Evolutionary conservation across 805 yeast species (phyloP).

Genomic region (Wickerhamomyces queroliae): DNA sequence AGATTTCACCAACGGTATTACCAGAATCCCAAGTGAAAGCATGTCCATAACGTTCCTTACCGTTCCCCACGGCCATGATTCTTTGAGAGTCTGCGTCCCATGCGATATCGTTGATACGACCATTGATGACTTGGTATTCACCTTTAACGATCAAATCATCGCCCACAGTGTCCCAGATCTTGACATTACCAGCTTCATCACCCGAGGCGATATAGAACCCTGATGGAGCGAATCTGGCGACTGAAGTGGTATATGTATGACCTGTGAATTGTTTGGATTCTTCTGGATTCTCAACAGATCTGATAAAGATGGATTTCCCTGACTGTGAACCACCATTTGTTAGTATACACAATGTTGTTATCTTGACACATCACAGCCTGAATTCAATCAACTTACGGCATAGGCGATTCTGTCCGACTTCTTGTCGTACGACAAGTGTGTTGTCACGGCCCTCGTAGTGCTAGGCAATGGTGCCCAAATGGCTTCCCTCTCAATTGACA

Average conservation of each 20-base stretch:
- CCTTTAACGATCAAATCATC: constrained; percentile 61
- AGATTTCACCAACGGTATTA: constrained; percentile 92
- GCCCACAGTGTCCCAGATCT: constrained; percentile 74
- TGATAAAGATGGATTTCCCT: constrained; percentile 73
- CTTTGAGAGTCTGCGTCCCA: constrained; percentile 92
- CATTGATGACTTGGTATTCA: constrained; percentile 74
- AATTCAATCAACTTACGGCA: constrained; percentile 29
- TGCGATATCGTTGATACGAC: constrained; percentile 73
- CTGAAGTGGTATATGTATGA: constrained; percentile 70
- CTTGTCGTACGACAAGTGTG: constrained; percentile 71
- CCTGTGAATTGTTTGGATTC: constrained; percentile 61
- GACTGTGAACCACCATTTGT: constrained; percentile 20
- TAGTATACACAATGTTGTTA: background rate
- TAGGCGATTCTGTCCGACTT: constrained; percentile 70
- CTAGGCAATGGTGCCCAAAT: constrained; percentile 74
- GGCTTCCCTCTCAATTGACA: constrained; percentile 22
- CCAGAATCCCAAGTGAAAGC: constrained; percentile 94
- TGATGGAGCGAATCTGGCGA: constrained; percentile 81
- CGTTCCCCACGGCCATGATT: constrained; percentile 91
- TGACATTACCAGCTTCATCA: constrained; percentile 84
- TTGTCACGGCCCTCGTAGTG: constrained; percentile 64
- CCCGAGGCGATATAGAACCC: constrained; percentile 91
- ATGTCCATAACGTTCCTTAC: constrained; percentile 87
- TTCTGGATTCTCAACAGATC: constrained; percentile 53
- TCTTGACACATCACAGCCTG: background rate